These are phyloP conservation scores for Parasitella parasitica DNA, from an alignment of 371 early-diverging fungal genomes.

Conservation along the genomic window DNA sequence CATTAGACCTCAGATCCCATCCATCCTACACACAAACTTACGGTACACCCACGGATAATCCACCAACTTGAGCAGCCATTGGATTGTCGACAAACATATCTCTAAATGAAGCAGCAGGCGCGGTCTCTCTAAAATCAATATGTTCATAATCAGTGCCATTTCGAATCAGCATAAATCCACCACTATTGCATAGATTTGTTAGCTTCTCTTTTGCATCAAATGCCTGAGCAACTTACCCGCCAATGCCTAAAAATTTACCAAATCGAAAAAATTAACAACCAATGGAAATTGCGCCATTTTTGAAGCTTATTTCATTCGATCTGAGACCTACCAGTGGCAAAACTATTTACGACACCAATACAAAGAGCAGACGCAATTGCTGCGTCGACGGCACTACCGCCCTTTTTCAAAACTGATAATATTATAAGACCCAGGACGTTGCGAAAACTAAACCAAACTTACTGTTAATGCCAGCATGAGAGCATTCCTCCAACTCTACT, in stretches of 20 bases:
- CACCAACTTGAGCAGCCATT: conserved; percentile 71
- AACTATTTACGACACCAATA: conserved; percentile 92
- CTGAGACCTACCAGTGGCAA: conserved; percentile 82
- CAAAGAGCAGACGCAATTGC: conserved; percentile 93
- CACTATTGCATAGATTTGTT: conserved; percentile 42
- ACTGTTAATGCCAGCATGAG: conserved; percentile 80
- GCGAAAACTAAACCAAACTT: conserved; percentile 5
- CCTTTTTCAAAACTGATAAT: conserved; percentile 71
- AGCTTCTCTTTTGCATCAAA: background rate
- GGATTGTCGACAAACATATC: conserved; percentile 76
- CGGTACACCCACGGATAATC: conserved; percentile 89
- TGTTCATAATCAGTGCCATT: conserved; percentile 54
- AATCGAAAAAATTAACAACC: background rate
- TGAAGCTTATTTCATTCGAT: background rate
- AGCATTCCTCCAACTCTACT: conserved; percentile 80
- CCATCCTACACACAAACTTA: conserved; percentile 30
- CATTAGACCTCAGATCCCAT: no score
- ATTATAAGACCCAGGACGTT: background rate
- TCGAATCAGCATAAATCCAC: conserved; percentile 97
- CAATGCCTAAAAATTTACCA: conserved; percentile 42
- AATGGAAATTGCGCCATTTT: conserved; percentile 23
- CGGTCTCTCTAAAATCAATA: conserved; percentile 89
- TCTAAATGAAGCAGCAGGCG: conserved; percentile 70
- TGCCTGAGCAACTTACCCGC: conserved; percentile 35
- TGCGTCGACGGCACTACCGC: conserved; percentile 97